Percentiles rank a stretch among this genome's conserved stretches.
Conservation (phyloP, 805 yeast genomes). For the Starmerella tilneyi region DNA sequence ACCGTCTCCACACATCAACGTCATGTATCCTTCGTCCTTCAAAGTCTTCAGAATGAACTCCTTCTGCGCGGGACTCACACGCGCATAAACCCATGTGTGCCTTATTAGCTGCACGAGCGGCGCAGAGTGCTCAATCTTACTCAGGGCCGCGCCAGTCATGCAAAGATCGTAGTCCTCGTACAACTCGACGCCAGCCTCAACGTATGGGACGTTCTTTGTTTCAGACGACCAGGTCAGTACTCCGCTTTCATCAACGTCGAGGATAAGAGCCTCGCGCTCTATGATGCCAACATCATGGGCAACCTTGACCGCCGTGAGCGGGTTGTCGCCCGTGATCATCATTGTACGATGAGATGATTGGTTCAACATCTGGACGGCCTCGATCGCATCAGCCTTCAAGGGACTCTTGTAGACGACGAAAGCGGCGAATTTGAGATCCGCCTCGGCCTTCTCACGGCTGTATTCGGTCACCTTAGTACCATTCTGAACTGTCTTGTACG, state of each 20-base stretch:
- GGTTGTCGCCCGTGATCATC: slow-evolving; percentile 98
- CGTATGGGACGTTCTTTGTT: slow-evolving; percentile 45
- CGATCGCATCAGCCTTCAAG: slow-evolving; percentile 84
- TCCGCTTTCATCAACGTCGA: slow-evolving; percentile 65
- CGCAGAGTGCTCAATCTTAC: slow-evolving; percentile 39
- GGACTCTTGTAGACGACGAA: slow-evolving; percentile 97
- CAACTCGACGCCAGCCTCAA: slow-evolving; percentile 34
- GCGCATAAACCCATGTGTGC: slow-evolving; percentile 93
- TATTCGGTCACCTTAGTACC: slow-evolving; percentile 43
- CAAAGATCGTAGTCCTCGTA: slow-evolving; percentile 73
- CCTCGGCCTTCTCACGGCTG: slow-evolving; percentile 68
- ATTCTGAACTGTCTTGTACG: slow-evolving; percentile 59
- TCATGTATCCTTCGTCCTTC: slow-evolving; percentile 80
- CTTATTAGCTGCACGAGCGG: slow-evolving; percentile 66
- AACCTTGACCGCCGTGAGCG: slow-evolving; percentile 95
- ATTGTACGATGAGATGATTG: slow-evolving; percentile 91
- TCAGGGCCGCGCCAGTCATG: slow-evolving; percentile 83
- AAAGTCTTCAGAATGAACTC: slow-evolving; percentile 77
- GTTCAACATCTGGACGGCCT: slow-evolving; percentile 80
- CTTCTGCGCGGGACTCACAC: slow-evolving; percentile 94
- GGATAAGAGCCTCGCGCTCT: slow-evolving; percentile 69
- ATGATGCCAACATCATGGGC: slow-evolving; percentile 87
- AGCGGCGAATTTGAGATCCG: slow-evolving; percentile 69
- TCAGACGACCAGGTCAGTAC: slow-evolving; percentile 74
- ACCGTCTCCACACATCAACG: slow-evolving; percentile 99